phyloP scores from a whole-genome alignment of 805 yeast species.

The Yarrowia sp. region DNA sequence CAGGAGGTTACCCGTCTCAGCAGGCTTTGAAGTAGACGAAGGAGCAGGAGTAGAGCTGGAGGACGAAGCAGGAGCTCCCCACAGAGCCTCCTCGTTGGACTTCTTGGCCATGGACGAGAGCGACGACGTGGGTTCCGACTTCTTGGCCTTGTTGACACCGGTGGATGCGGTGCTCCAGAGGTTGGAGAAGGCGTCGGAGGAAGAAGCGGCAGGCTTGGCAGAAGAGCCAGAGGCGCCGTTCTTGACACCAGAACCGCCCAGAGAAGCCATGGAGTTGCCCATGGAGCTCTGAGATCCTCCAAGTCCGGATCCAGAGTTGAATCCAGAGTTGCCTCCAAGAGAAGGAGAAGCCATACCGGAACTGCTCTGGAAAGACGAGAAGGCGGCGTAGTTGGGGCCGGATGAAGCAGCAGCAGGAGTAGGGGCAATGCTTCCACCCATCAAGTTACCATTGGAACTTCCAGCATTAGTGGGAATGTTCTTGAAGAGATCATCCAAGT shows the following conservation, averaged over 20 bases:
- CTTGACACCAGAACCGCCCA: not conserved
- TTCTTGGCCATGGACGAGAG: constrained; percentile 20
- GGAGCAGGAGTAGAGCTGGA: not conserved
- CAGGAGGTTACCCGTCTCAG: constrained; percentile 18
- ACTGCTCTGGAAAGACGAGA: constrained; percentile 5
- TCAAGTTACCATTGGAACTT: not conserved
- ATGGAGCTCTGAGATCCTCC: not conserved
- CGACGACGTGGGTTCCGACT: constrained; percentile 29
- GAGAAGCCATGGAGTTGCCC: constrained; percentile 29
- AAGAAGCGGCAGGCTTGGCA: constrained; percentile 30
- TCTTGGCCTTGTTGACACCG: constrained; percentile 26
- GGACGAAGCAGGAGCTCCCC: constrained; percentile 20
- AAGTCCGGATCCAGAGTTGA: no score
- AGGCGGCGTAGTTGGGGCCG: constrained; percentile 22
- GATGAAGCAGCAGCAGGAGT: not conserved
- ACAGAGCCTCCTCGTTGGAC: constrained; percentile 12
- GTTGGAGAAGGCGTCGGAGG: constrained; percentile 42
- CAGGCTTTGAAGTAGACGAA: not conserved
- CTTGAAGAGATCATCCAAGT: constrained; percentile 32
- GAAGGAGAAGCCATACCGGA: no score
- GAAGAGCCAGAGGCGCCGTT: constrained; percentile 27
- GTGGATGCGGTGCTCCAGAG: constrained; percentile 41
- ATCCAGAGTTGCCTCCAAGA: no score
- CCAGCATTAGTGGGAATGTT: constrained; percentile 27
- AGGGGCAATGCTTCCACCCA: not conserved